Percentiles rank a stretch among this genome's conserved stretches.
Evolutionary conservation across 2,329 filamentous ascomycete species (phyloP).

Genomic region (Zymoseptoria pseudotritici): DNA sequence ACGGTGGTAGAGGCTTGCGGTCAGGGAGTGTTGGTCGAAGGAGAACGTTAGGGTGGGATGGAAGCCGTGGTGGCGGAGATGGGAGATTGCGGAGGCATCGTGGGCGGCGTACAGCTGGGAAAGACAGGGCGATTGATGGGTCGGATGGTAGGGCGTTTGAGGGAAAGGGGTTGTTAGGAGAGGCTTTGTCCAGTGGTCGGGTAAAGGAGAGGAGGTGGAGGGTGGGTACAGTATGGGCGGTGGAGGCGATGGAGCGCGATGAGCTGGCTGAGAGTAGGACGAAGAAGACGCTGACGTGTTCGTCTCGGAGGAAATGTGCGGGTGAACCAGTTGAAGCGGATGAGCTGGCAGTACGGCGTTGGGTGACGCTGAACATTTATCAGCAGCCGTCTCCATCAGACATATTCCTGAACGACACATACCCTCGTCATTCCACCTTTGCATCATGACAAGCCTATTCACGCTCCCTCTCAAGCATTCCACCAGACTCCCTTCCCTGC

Average conservation of each 20-base stretch:
- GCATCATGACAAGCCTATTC: neutral
- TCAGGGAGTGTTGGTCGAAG: slow-evolving; percentile 41
- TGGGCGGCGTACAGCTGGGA: neutral
- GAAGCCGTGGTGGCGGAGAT: slow-evolving; percentile 32
- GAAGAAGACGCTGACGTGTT: neutral
- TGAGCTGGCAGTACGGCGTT: too few relatives aligned
- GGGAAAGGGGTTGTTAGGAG: neutral
- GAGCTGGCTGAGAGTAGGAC: too few relatives aligned
- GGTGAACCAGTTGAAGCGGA: neutral
- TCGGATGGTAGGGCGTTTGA: neutral
- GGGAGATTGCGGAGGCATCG: neutral
- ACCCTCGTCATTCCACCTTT: neutral
- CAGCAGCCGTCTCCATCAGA: neutral
- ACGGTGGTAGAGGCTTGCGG: slow-evolving; percentile 38
- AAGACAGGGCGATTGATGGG: neutral
- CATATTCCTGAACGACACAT: neutral
- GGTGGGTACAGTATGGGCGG: neutral
- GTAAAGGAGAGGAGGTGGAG: neutral
- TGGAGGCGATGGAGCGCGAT: neutral
- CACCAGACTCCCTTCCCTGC: neutral
- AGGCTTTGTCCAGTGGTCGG: neutral
- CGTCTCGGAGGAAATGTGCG: neutral
- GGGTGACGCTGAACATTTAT: neutral
- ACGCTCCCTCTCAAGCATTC: neutral
- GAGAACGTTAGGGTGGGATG: slow-evolving; percentile 35